A percentile compares a stretch with the other conserved stretches of the same genome.
Evolutionary conservation across 2,329 filamentous ascomycete genomes (phyloP).

Genomic region (Fusarium torreyae): DNA sequence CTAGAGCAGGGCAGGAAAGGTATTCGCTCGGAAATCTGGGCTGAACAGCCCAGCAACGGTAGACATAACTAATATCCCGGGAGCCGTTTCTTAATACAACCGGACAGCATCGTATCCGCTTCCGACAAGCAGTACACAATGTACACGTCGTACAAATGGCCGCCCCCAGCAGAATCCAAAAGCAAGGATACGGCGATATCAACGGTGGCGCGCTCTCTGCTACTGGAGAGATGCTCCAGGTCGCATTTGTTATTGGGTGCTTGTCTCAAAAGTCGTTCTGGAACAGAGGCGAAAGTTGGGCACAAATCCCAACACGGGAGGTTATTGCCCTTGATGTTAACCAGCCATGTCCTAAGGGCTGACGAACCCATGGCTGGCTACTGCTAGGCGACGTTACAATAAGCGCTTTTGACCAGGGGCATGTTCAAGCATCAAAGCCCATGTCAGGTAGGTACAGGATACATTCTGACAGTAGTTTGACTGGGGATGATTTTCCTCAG

Average conservation of each 20-base stretch:
- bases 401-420: slow-evolving; percentile 15
- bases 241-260: slow-evolving; percentile 1
- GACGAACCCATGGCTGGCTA: slow-evolving; percentile 32
- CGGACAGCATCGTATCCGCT: neutral
- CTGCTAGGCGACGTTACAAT: slow-evolving; percentile 39
- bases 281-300: slow-evolving; percentile 44
- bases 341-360: slow-evolving; percentile 23
- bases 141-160: neutral
- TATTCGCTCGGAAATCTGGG: neutral
- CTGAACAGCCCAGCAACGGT: neutral
- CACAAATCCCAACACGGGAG: slow-evolving; percentile 32
- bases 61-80: neutral
- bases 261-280: slow-evolving; percentile 23
- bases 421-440: slow-evolving; percentile 12
- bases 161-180: neutral
- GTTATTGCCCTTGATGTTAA: slow-evolving; percentile 14
- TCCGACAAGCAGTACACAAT: slow-evolving; percentile 4
- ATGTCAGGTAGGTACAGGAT: slow-evolving; percentile 31
- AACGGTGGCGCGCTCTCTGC: slow-evolving; percentile 7
- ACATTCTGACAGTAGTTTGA: slow-evolving; percentile 1
- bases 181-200: neutral
- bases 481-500: slow-evolving; percentile 16
- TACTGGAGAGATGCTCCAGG: slow-evolving; percentile 20
- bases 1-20: neutral
- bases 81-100: too few species aligned